Base-by-base conservation (phyloP, 495 filamentous ascomycete genomes). In the Corynascus novoguineensis region DNA sequence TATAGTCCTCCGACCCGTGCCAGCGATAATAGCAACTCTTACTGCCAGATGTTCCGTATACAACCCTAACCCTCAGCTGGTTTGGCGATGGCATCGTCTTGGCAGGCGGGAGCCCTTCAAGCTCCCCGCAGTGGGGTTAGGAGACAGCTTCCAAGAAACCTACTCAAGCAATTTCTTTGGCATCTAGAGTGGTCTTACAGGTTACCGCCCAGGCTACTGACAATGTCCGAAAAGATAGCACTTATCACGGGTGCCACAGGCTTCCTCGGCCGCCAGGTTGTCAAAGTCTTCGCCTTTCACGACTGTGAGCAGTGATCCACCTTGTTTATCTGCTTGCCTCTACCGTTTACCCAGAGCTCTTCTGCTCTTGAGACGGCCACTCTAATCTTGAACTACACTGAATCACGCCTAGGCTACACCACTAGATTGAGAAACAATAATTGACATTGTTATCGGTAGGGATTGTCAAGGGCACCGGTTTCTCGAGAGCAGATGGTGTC, bases 211-310 rank as follows among this genome's bases (percentile, higher is more conserved):
- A 32, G 31, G 17, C 14, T 19, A 2, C 14, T 24, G 7, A 47
- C 32, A 22, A 69, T 68, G 65, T 40, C 45, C 28, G 35, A 28
- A n/a, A 73, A 70, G 45, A 86, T 79, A 34, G 90, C 78, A 35
- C 77, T 97, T 21, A 74, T 97, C 46, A 97, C 92, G 25, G 92
- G 92, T 34, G 92, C 88, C 40, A 92, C 82, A 35, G 92, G 92
- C 42, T 77, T 93, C 2, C 79, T 97, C 8, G 92, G 92, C 31
- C 82, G 91, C 17, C 83, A 95, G 69, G 85, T 92, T 15, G 78
- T 87, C 59, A 86, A 83, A 54, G 84, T 79, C 17, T 96, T 97
- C 69, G 76, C 86, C 58, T 66, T 74, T 35, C 80, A 75, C 22
- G 79, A 80, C 6, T 95, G 91, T n/a, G n/a, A n/a, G n/a, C n/a